Percentiles rank a stretch among this genome's conserved stretches.
Conservation (phyloP, 2,329 filamentous ascomycete genomes). For the Epichloe glyceriae region DNA sequence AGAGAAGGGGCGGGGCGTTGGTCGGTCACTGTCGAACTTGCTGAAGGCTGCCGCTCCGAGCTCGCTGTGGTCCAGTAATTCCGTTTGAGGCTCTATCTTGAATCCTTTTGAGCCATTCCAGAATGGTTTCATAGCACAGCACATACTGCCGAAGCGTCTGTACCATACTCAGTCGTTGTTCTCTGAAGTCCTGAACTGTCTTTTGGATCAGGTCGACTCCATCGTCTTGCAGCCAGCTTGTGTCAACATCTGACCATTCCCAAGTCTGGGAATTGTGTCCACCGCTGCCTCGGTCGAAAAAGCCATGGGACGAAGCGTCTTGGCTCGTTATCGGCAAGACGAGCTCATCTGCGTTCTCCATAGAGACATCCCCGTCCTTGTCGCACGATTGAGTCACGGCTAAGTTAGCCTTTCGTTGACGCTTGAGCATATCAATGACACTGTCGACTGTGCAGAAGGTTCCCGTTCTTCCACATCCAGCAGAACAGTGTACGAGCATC, state of each 20-base stretch:
- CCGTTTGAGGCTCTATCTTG: slow-evolving; percentile 22
- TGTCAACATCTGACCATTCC: slow-evolving; percentile 23
- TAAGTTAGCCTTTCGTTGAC: slow-evolving; percentile 44
- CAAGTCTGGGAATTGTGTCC: slow-evolving; percentile 1
- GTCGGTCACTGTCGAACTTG: slow-evolving; percentile 8
- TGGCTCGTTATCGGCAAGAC: slow-evolving; percentile 17
- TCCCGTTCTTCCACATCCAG: slow-evolving; percentile 88
- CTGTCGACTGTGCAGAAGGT: slow-evolving; percentile 95
- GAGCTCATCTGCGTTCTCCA: slow-evolving; percentile 22
- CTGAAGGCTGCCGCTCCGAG: slow-evolving; percentile 21
- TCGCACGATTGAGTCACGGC: slow-evolving; percentile 11
- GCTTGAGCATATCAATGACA: slow-evolving; percentile 91
- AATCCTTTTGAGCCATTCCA: slow-evolving; percentile 63
- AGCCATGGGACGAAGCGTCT: slow-evolving; percentile 11
- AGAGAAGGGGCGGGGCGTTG: too few species aligned
- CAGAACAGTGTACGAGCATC: slow-evolving; percentile 87
- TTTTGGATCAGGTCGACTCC: slow-evolving; percentile 67
- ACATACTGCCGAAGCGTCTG: slow-evolving; percentile 89
- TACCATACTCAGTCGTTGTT: slow-evolving; percentile 89
- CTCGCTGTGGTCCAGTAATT: slow-evolving; percentile 12
- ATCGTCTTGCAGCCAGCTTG: slow-evolving; percentile 56
- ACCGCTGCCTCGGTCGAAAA: slow-evolving; percentile 8
- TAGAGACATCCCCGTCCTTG: slow-evolving; percentile 33
- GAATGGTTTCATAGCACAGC: slow-evolving; percentile 86
- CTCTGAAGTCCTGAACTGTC: slow-evolving; percentile 82